Base-by-base conservation (phyloP, 805 yeast species). In the Ascoidea tarda region DNA sequence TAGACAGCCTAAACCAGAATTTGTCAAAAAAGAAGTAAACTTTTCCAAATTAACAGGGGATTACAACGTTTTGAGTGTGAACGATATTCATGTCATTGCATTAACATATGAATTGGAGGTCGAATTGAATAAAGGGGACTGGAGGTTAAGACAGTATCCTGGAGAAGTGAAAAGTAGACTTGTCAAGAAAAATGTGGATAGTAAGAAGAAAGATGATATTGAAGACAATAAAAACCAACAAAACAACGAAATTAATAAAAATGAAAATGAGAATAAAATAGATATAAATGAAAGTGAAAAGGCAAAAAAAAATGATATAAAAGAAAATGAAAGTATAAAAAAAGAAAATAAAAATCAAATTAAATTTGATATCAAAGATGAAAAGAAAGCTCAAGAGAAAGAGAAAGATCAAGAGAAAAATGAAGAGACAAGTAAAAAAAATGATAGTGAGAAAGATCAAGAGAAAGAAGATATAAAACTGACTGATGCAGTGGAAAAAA, bases 31-130 rank as follows among this genome's bases (percentile, higher is more conserved):
- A 55, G 95, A 89, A 6, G 69, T 77, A 5, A 80, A 76, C 5
- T 91, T 93, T 69, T 83, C 98, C 10, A 83, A 77, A 61, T 70
- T 84, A 50, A 90, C 98, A 0, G 99, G 99, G 64, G 99, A 93
- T 70, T 85, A 73, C 58, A 70, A 85, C 4, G 99, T 91, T 4
- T 74, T 93, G 53, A 87, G 96, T 58, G 77, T 82, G 46, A 90
- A 95, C 58, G 99, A 93, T 83, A 71, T 93, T 45, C 96, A 90
- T 62, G 84, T 93, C 53, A 74, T 95, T 55, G 98, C 99, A 0
- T 73, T 93, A 59, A 80, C 96, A 1, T 90, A 88, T 63, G 97
- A 93, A 64, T 67, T 93, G 50, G 96, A 90, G 58, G 71, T 73
- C 52, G 91, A 87, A 63, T 59, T 74, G 53, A 81, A 81, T 59